A percentile compares a stretch with the other conserved stretches of the same genome.
Conservation (phyloP, 441 rosid species). For the Brassica hybrid region DNA sequence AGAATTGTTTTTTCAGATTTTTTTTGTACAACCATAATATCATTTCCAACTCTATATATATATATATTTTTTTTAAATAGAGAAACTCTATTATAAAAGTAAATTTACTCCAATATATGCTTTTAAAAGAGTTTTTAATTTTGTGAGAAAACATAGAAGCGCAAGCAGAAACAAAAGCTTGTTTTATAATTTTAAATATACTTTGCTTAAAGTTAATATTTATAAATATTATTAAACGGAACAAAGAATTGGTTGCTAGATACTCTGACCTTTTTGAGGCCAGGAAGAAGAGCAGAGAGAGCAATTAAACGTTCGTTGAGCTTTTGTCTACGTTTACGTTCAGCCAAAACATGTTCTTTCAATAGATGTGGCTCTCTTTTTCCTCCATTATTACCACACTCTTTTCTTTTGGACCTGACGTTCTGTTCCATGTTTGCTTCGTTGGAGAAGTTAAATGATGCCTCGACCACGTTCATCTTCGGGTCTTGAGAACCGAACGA, state of each 20-base stretch:
- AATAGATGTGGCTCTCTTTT: slow-evolving; percentile 39
- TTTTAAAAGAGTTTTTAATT: neutral
- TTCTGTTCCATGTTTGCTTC: slow-evolving; percentile 12
- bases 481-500: slow-evolving; percentile 34
- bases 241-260: neutral
- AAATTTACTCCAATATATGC: neutral
- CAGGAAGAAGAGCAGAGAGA: slow-evolving; percentile 48
- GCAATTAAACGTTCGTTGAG: slow-evolving; percentile 46
- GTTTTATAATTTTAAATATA: neutral
- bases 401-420: slow-evolving; percentile 20
- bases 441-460: slow-evolving; percentile 35
- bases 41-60: neutral
- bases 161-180: neutral
- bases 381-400: slow-evolving; percentile 29
- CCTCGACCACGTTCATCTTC: slow-evolving; percentile 14
- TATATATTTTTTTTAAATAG: neutral
- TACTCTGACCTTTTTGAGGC: slow-evolving; percentile 41
- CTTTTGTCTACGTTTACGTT: slow-evolving; percentile 44
- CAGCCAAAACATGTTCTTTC: slow-evolving; percentile 47
- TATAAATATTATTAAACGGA: neutral
- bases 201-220: neutral
- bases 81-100: neutral
- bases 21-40: neutral
- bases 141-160: neutral
- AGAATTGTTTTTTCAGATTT: neutral